phyloP scores from a whole-genome alignment of 176 grass and related monocot genomes.

The Zea mays region DNA sequence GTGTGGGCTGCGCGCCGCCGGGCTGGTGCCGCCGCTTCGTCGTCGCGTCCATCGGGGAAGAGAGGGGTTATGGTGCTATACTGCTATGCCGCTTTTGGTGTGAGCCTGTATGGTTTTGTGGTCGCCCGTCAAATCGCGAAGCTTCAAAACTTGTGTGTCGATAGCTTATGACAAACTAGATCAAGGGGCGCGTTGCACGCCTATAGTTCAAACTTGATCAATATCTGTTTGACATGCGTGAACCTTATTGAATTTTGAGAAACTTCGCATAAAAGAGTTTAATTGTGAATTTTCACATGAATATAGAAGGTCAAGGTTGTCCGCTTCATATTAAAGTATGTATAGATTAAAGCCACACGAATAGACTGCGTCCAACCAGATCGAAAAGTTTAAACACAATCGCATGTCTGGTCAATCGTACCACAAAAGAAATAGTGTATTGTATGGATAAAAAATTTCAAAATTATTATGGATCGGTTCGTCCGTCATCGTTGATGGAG shows the following conservation, averaged over 20 bases:
- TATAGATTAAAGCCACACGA: too few species aligned
- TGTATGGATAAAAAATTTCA: neutral
- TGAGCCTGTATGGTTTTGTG: too few species aligned
- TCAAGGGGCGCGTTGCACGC: too few species aligned
- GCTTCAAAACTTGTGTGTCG: too few species aligned
- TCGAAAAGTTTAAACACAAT: neutral
- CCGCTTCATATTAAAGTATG: too few species aligned
- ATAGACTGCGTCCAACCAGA: neutral
- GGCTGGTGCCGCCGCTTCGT: slow-evolving; percentile 38
- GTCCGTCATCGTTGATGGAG: slow-evolving; percentile 54
- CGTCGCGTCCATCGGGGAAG: slow-evolving; percentile 35
- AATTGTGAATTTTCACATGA: neutral
- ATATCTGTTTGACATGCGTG: neutral
- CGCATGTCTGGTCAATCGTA: neutral
- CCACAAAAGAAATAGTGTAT: neutral
- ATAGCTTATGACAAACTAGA: too few species aligned
- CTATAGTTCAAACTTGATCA: neutral
- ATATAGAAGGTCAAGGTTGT: neutral
- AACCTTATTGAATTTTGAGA: neutral
- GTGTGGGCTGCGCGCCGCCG: slow-evolving; percentile 5
- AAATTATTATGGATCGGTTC: slow-evolving; percentile 46
- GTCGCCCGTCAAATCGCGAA: too few species aligned
- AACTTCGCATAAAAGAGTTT: neutral
- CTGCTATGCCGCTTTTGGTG: too few species aligned
- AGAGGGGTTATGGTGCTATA: neutral